Evolutionary conservation across 2,329 filamentous ascomycete genomes (phyloP).

Genomic region (Colletotrichum sp.): DNA sequence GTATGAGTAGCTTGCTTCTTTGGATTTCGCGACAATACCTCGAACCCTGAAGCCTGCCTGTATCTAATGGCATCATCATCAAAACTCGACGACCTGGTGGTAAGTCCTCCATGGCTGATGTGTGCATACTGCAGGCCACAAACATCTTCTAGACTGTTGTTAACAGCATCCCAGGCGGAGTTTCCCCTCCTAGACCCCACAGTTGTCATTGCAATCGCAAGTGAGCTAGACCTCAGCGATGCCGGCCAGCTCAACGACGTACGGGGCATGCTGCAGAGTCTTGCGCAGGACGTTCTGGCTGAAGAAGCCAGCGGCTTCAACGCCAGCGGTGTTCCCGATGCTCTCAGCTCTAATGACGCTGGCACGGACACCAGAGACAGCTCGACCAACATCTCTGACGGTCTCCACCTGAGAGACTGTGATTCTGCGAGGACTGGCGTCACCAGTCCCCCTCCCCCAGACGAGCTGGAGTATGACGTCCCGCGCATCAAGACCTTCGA

Average conservation of each 20-base stretch:
- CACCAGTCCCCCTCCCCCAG: constrained; percentile 18
- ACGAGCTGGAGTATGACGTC: constrained; percentile 7
- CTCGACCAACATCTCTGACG: constrained; percentile 26
- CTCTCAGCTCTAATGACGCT: constrained; percentile 29
- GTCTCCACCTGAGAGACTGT: constrained; percentile 31
- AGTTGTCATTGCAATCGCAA: constrained; percentile 76
- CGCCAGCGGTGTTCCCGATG: constrained; percentile 70
- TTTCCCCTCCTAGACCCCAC: constrained; percentile 75
- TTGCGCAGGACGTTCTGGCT: constrained; percentile 67
- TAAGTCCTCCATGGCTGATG: neutral
- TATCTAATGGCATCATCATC: constrained; percentile 7
- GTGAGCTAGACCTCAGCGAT: constrained; percentile 72
- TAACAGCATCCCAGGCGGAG: neutral
- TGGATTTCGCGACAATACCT: constrained; percentile 14
- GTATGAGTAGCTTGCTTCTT: constrained; percentile 7
- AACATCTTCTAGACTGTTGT: neutral
- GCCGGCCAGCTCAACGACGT: constrained; percentile 57
- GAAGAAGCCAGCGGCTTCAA: constrained; percentile 83
- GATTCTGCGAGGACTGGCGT: constrained; percentile 31
- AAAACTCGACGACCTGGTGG: constrained; percentile 15
- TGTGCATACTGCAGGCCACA: neutral
- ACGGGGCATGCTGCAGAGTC: constrained; percentile 63
- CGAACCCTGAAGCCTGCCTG: constrained; percentile 1
- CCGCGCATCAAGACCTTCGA: constrained; percentile 33
- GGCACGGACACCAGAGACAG: constrained; percentile 26